phyloP scores from a whole-genome alignment of 2,329 filamentous ascomycete species.

The Paraphaeosphaeria minitans region DNA sequence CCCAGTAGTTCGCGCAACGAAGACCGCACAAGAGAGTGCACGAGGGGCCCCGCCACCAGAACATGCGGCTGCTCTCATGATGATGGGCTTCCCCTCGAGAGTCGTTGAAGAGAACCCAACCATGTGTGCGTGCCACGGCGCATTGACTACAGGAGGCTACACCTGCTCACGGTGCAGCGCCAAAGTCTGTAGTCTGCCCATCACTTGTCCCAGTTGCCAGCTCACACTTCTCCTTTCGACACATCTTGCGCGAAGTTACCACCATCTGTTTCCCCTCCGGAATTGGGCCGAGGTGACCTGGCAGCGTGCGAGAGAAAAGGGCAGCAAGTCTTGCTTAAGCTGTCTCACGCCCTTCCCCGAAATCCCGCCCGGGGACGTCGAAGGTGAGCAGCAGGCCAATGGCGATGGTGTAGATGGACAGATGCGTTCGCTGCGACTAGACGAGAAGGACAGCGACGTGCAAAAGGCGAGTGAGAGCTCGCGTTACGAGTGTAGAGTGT shows the following conservation, averaged over 20 bases:
- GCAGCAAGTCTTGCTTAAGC: constrained; percentile 69
- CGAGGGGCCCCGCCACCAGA: constrained; percentile 43
- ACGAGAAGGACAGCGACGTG: constrained; percentile 41
- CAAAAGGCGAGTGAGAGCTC: constrained; percentile 74
- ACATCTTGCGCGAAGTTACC: constrained; percentile 46
- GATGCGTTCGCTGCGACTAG: constrained; percentile 10
- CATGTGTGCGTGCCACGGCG: constrained; percentile 89
- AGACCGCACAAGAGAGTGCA: constrained; percentile 30
- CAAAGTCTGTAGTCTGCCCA: constrained; percentile 87
- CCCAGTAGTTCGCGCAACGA: constrained; percentile 73
- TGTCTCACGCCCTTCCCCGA: constrained; percentile 76
- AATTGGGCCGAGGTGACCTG: constrained; percentile 93
- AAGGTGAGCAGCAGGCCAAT: constrained; percentile 17
- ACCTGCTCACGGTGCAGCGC: constrained; percentile 84
- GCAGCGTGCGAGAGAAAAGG: constrained; percentile 64
- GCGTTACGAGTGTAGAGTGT: constrained; percentile 88
- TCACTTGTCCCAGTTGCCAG: constrained; percentile 88
- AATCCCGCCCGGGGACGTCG: constrained; percentile 20
- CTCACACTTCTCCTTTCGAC: constrained; percentile 94
- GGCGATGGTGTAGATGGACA: constrained; percentile 17
- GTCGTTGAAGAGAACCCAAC: constrained; percentile 74
- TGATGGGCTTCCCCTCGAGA: constrained; percentile 97
- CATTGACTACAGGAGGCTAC: constrained; percentile 82
- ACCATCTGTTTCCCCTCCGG: constrained; percentile 59
- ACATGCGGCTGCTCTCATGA: constrained; percentile 67